Conservation (phyloP, 768 basidiomycete genomes). For the Auricularia heimuer region DNA sequence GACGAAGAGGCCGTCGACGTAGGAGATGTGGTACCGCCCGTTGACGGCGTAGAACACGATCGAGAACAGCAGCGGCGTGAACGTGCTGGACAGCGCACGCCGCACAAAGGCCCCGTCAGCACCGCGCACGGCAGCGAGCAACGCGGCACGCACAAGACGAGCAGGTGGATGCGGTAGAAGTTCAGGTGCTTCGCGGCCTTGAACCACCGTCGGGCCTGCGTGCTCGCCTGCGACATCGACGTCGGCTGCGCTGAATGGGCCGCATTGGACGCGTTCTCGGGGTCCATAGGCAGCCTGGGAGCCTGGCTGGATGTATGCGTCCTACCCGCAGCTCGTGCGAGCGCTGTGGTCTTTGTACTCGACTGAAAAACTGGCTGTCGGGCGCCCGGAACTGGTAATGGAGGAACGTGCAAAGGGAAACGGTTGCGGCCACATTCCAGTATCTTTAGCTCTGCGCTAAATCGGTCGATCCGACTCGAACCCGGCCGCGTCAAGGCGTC, state of each 20-base stretch:
- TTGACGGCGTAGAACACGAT: conserved; percentile 78
- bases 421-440: too few relatives aligned
- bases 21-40: conserved; percentile 57
- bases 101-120: conserved; percentile 6
- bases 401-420: not conserved
- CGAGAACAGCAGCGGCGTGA: conserved; percentile 71
- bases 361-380: not conserved
- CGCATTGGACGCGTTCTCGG: not conserved
- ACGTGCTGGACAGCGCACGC: conserved; percentile 37
- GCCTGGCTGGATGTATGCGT: too few relatives aligned
- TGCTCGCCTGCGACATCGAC: not conserved
- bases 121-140: conserved; percentile 5
- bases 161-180: conserved; percentile 39
- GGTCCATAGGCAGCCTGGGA: not conserved
- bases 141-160: conserved; percentile 37
- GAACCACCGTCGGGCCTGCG: not conserved
- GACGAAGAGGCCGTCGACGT: conserved; percentile 70
- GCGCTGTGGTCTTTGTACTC: too few relatives aligned
- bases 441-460: not conserved
- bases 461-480: not conserved
- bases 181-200: conserved; percentile 23
- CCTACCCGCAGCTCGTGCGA: not conserved
- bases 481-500: too few relatives aligned
- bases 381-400: not conserved
- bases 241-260: not conserved